Conservation (phyloP, 345 rosid genomes). For the Salix exigua region DNA sequence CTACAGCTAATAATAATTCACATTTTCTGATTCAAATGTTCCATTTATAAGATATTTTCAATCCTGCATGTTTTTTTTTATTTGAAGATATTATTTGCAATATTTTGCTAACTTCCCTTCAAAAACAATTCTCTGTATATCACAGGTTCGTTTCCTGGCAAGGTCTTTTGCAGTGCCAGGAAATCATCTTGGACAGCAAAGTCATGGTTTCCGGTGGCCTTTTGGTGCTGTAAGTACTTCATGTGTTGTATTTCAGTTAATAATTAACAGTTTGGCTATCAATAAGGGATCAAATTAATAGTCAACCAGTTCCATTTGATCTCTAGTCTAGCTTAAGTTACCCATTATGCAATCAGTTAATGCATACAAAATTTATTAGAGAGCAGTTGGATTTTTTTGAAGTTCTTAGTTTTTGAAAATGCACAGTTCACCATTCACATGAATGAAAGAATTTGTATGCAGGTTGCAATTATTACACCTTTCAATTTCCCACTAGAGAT, state of each 20-base stretch:
- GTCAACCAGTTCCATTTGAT: background rate
- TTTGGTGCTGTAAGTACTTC: slow-evolving; percentile 77
- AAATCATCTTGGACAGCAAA: slow-evolving; percentile 95
- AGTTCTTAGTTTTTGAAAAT: background rate
- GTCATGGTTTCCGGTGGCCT: slow-evolving; percentile 97
- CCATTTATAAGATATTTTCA: slow-evolving; percentile 3
- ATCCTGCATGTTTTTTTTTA: background rate
- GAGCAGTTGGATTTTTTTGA: slow-evolving; percentile 2
- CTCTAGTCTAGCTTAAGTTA: background rate
- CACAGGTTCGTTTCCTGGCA: slow-evolving; percentile 89
- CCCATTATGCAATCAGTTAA: background rate
- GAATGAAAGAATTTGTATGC: slow-evolving; percentile 16
- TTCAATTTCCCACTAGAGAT: slow-evolving; percentile 98
- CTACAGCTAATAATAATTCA: background rate
- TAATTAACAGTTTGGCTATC: background rate
- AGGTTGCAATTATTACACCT: slow-evolving; percentile 95
- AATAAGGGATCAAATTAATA: no score
- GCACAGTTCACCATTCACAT: background rate
- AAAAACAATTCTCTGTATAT: background rate
- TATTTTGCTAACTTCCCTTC: background rate
- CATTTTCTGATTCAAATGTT: background rate
- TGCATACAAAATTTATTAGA: background rate
- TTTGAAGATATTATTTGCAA: background rate
- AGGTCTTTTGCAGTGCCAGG: slow-evolving; percentile 92
- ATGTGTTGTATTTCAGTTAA: background rate